These are phyloP conservation scores for Penicillium bialowiezense DNA, from an alignment of 495 filamentous ascomycete genomes.

Conservation along the genomic window DNA sequence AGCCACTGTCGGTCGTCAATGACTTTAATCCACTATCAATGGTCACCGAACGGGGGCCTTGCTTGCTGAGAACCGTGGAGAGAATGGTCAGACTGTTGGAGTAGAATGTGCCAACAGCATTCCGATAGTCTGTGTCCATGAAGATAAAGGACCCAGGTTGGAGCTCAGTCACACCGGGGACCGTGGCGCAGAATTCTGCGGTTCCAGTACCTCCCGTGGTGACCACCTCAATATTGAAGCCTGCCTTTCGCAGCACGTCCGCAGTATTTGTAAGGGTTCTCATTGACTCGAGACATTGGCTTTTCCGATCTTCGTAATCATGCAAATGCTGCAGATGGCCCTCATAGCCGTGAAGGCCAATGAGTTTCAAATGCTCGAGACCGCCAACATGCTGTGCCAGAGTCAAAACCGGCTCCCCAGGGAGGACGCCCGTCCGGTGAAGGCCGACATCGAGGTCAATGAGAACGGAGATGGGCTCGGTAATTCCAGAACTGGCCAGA, in stretches of 20 bases:
- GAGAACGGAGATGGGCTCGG: slow-evolving; percentile 25
- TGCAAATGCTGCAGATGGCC: slow-evolving; percentile 38
- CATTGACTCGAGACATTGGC: slow-evolving; percentile 33
- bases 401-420: slow-evolving; percentile 22
- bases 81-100: slow-evolving; percentile 34
- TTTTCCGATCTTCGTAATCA: slow-evolving; percentile 26
- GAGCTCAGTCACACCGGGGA: slow-evolving; percentile 37
- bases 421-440: slow-evolving; percentile 32
- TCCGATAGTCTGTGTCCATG: slow-evolving; percentile 41
- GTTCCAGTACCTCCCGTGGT: slow-evolving; percentile 38
- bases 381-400: slow-evolving; percentile 26
- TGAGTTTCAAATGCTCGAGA: slow-evolving; percentile 24
- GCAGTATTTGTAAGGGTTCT: slow-evolving; percentile 27
- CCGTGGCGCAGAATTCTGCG: slow-evolving; percentile 37
- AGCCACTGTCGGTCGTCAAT: slow-evolving; percentile 37
- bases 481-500: slow-evolving; percentile 17
- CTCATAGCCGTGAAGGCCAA: slow-evolving; percentile 39
- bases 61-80: slow-evolving; percentile 35
- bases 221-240: slow-evolving; percentile 32
- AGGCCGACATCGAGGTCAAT: slow-evolving; percentile 39
- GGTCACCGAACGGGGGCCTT: slow-evolving; percentile 30
- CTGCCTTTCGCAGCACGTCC: slow-evolving; percentile 24
- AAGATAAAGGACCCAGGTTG: slow-evolving; percentile 43
- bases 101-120: slow-evolving; percentile 37
- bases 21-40: slow-evolving; percentile 38